phyloP scores from a whole-genome alignment of 176 grass and related monocot genomes.

The Oryza rufipogon region DNA sequence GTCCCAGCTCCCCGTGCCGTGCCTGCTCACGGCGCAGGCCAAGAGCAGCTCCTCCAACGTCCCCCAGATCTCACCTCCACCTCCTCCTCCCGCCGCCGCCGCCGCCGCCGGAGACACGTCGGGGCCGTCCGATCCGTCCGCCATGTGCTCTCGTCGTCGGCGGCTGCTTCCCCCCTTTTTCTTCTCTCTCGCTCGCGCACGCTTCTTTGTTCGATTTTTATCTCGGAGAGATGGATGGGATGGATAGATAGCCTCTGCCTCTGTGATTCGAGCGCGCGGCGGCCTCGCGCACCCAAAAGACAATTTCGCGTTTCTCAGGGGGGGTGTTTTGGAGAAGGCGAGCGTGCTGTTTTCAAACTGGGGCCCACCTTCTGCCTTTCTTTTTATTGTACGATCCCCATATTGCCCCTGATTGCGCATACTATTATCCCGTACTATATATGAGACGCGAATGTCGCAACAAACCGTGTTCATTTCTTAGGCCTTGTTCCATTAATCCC shows the following conservation, averaged over 20 bases:
- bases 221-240: neutral
- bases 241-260: neutral
- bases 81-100: slow-evolving; percentile 7
- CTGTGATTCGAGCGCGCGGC: neutral
- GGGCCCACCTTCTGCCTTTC: slow-evolving; percentile 18
- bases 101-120: slow-evolving; percentile 26
- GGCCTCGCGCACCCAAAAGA: neutral
- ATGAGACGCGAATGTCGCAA: neutral
- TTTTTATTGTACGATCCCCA: neutral
- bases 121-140: slow-evolving; percentile 46
- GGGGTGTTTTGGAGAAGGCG: neutral
- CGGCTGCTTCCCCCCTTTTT: neutral
- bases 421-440: neutral
- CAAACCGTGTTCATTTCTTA: neutral
- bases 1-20: slow-evolving; percentile 90
- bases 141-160: slow-evolving; percentile 32
- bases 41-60: slow-evolving; percentile 96
- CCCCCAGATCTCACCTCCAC: slow-evolving; percentile 81
- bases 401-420: slow-evolving; percentile 24
- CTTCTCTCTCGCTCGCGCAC: neutral
- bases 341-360: neutral
- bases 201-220: slow-evolving; percentile 36
- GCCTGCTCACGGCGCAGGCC: slow-evolving; percentile 75
- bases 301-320: neutral
- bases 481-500: too few species aligned